These are phyloP conservation scores for Diddensiella caesifluorescens DNA, from an alignment of 805 yeast genomes.

Conservation along the genomic window DNA sequence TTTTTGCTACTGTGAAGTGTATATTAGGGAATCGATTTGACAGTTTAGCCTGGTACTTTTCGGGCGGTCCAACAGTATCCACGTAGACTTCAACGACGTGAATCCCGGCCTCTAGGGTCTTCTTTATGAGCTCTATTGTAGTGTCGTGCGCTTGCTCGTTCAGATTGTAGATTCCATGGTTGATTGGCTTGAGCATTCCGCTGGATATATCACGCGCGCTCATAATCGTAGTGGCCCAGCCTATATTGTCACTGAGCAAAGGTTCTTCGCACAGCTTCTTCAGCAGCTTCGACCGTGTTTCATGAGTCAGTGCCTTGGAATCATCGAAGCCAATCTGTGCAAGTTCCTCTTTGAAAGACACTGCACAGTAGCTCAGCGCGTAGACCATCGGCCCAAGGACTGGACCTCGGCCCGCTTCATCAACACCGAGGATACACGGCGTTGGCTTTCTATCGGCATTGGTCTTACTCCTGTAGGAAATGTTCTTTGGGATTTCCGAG, in stretches of 20 bases:
- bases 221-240: constrained; percentile 83
- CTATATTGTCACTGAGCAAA: constrained; percentile 54
- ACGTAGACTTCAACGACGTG: constrained; percentile 69
- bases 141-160: constrained; percentile 97
- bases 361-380: constrained; percentile 73
- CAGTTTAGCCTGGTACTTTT: constrained; percentile 70
- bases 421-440: constrained; percentile 71
- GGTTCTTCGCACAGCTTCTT: constrained; percentile 46
- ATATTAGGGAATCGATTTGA: constrained; percentile 61
- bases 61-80: constrained; percentile 97
- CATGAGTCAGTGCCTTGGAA: constrained; percentile 79
- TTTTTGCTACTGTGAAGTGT: constrained; percentile 78
- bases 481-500: constrained; percentile 14
- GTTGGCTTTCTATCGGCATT: neutral
- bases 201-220: constrained; percentile 81
- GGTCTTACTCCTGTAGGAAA: constrained; percentile 1
- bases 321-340: constrained; percentile 81
- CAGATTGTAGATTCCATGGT: constrained; percentile 58
- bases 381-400: constrained; percentile 98
- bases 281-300: constrained; percentile 58
- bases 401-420: constrained; percentile 99
- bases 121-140: constrained; percentile 72
- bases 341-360: constrained; percentile 44
- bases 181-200: constrained; percentile 71
- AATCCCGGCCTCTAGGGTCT: constrained; percentile 56